Base-by-base conservation (phyloP, 2,329 filamentous ascomycete genomes). In the Fusarium robinianum region DNA sequence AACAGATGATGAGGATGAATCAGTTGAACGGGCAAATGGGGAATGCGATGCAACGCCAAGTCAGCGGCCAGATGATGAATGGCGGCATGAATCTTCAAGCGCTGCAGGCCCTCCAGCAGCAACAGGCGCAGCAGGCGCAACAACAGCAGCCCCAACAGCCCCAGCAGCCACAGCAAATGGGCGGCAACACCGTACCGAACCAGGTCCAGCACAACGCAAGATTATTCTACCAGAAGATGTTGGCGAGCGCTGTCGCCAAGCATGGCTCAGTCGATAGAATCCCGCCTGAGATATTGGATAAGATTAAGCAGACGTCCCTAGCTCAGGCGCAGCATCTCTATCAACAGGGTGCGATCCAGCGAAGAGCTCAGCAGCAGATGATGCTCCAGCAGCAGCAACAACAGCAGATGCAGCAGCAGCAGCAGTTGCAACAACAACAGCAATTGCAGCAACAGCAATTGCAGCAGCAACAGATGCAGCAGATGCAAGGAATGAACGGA, bases 201-300 rank as follows among this genome's bases (percentile, higher is more conserved):
- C 68, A 67, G 39, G 57, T 66, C 14, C 66, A 69, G 8, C 64
- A 57, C 5, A 51, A 63, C 3, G 68, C 70, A 5, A 61, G 67
- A 6, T 27, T 58, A 3, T 44, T 79, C 1, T 79, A 72, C 32
- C 47, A 63, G 8, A 67, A 67, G 36, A 63, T 73, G 39, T 51
- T 80, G 7, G 54, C 49, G 8, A 40, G 43, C 5, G 55, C 63
- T 5, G 61, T 64, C 1, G 55, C 57, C 2, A 71, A 70, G 12
- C 75, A 66, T 41, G 74, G 74, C 8, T 69, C 71, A 1, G 42
- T 55, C 2, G 70, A 73, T 15, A 70, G 71, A 19, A 72, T 81
- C 4, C 78, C 79, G 0, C 64, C 56, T 0, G 77, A 80, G 0
- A 38, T 68, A 2, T 43, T 74, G 18, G 70, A 75, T 0, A 69